A percentile compares a stretch with the other conserved stretches of the same genome.
Evolutionary conservation across 169 alveolate species (phyloP).

Genomic region (Theileria parva): DNA sequence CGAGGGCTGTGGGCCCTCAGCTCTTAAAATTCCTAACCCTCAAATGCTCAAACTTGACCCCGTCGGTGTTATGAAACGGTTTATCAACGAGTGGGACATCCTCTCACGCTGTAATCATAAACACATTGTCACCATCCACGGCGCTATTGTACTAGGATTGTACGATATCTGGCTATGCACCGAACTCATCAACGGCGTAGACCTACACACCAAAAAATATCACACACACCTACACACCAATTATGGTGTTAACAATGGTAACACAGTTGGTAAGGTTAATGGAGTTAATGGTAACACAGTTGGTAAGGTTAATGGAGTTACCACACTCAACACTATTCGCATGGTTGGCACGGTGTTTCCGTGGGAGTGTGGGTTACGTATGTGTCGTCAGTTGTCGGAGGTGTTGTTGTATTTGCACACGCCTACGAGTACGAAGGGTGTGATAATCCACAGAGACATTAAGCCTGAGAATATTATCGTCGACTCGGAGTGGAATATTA

Average conservation of each 20-base stretch:
- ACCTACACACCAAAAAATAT: conserved; percentile 83
- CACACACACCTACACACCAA: too few relatives aligned
- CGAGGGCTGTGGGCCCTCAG: conserved; percentile 68
- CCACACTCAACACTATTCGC: conserved; percentile 33
- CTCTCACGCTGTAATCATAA: conserved; percentile 80
- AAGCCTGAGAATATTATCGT: conserved; percentile 82
- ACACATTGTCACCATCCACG: conserved; percentile 75
- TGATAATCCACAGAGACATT: conserved; percentile 79
- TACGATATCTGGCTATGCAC: conserved; percentile 88
- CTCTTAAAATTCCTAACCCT: conserved; percentile 86
- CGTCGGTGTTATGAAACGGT: conserved; percentile 83
- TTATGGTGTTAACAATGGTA: too few relatives aligned
- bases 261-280: not conserved
- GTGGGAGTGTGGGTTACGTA: conserved; percentile 61
- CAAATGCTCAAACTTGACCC: conserved; percentile 82
- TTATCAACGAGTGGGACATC: conserved; percentile 85
- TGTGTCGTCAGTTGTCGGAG: conserved; percentile 86
- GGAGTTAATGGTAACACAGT: not conserved
- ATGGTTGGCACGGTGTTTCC: conserved; percentile 3
- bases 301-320: conserved; percentile 20
- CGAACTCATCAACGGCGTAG: conserved; percentile 79
- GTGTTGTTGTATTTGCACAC: conserved; percentile 82
- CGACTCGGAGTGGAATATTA: conserved; percentile 73
- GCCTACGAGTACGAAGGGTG: conserved; percentile 73
- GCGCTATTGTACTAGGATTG: conserved; percentile 85